Base-by-base conservation (phyloP, 2,329 filamentous ascomycete genomes). In the Colletotrichum truncatum region DNA sequence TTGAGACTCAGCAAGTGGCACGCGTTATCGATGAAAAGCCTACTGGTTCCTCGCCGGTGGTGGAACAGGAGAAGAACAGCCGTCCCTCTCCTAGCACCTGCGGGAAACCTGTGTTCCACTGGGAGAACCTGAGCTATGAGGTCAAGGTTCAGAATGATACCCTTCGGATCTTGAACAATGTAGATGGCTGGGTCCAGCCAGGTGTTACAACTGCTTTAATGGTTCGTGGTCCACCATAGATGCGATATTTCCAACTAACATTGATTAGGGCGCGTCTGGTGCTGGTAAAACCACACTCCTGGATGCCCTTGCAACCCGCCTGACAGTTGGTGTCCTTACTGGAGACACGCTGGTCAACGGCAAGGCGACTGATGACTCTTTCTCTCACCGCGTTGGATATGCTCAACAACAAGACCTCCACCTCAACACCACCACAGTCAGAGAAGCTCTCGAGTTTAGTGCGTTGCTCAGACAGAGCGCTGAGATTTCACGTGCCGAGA, bases 211-310 rank as follows among this genome's bases (percentile, higher is more conserved):
- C 91, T 7, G 91, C 90, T 18, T 80, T 92, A 1, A 92, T 92
- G 90, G 86, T 63, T n/a, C n/a, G n/a, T n/a, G n/a, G n/a, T n/a
- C n/a, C n/a, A n/a, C n/a, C n/a, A n/a, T n/a, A n/a, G n/a, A 45
- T 18, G 89, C 77, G 87, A 89, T 87, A 77, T 75, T 36, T 30
- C 16, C 14, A 34, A 30, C 18, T 14, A 4, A 7, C 23, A 23
- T 18, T 16, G 12, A 25, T 80, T 78, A 67, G 66, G 85, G 90
- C 75, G 89, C 90, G 4, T 90, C 87, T 45, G 91, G 91, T 67
- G 91, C 91, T 21, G 91, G 91, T 41, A 93, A 93, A 74, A 93
- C 91, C 0, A 93, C 91, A 2, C 82, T 93, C n/a, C 80, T 93
- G 16, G 89, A 93, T 74, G 89, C 91, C 4, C 83, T 93, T 49